A percentile compares a stretch with the other conserved stretches of the same genome.
These are phyloP conservation scores for Quillaja saponaria DNA, from an alignment of 306 rosid species.

Conservation along the genomic window DNA sequence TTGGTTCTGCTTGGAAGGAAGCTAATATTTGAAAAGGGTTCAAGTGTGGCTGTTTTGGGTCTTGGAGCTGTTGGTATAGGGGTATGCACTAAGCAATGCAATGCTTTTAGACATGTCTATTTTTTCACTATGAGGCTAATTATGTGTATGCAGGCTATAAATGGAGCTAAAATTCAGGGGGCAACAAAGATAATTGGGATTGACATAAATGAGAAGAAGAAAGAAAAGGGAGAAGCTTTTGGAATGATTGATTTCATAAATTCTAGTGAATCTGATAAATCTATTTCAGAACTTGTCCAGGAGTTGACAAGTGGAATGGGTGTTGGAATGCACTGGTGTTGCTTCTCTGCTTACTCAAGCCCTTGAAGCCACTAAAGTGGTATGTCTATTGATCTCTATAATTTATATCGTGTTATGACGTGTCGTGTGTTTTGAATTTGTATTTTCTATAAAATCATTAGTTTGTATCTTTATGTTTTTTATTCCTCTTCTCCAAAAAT, in stretches of 20 bases:
- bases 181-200: slow-evolving; percentile 51
- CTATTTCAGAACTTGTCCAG: slow-evolving; percentile 39
- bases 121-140: too few relatives aligned
- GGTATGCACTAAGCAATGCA: slow-evolving; percentile 7
- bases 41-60: slow-evolving; percentile 38
- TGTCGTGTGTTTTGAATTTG: too few relatives aligned
- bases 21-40: slow-evolving; percentile 27
- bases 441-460: too few relatives aligned
- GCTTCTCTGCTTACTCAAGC: slow-evolving; percentile 39
- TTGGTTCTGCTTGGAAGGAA: slow-evolving; percentile 45
- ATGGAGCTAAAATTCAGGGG: slow-evolving; percentile 46
- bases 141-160: slow-evolving; percentile 46
- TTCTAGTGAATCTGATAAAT: slow-evolving; percentile 26
- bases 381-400: slow-evolving; percentile 14
- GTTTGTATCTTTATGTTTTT: too few relatives aligned
- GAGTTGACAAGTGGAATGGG: slow-evolving; percentile 53
- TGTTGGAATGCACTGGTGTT: slow-evolving; percentile 58
- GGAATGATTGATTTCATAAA: slow-evolving; percentile 54
- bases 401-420: too few relatives aligned
- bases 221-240: slow-evolving; percentile 43
- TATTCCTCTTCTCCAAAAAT: too few relatives aligned
- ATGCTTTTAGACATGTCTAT: too few relatives aligned
- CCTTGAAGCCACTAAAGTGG: slow-evolving; percentile 53
- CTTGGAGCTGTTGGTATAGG: slow-evolving; percentile 52
- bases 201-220: slow-evolving; percentile 48